Conservation (phyloP, 371 early-diverging fungal genomes). For the Rhizopus sp. region DNA sequence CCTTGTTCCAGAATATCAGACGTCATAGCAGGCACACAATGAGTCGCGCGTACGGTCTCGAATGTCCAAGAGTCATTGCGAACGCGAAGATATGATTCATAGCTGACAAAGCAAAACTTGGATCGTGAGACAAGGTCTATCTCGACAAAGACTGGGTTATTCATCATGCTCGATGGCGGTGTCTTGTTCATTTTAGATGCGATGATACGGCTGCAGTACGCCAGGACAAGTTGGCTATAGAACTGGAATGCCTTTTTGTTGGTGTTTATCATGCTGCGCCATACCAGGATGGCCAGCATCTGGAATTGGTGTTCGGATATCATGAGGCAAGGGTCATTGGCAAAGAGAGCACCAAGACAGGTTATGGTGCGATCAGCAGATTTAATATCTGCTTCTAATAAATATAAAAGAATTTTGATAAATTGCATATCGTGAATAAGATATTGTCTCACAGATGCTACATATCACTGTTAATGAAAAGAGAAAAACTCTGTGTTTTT, state of each 20-base stretch:
- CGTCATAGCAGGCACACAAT: constrained; percentile 27
- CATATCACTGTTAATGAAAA: background rate
- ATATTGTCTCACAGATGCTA: constrained; percentile 36
- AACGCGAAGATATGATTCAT: constrained; percentile 33
- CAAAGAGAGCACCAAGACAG: constrained; percentile 38
- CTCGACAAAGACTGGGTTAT: constrained; percentile 29
- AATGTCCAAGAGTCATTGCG: constrained; percentile 71
- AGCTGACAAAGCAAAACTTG: constrained; percentile 37
- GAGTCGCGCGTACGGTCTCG: constrained; percentile 59
- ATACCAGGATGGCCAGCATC: constrained; percentile 29
- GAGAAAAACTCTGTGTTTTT: background rate
- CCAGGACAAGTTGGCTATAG: constrained; percentile 37
- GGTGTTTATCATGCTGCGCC: constrained; percentile 26
- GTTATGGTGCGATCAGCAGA: constrained; percentile 34
- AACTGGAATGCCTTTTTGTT: constrained; percentile 32
- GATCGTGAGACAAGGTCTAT: constrained; percentile 35
- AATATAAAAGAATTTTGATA: constrained; percentile 37
- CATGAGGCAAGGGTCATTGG: background rate
- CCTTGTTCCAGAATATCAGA: background rate
- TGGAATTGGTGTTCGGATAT: constrained; percentile 31
- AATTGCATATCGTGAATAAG: constrained; percentile 35
- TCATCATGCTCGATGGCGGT: background rate
- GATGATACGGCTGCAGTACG: constrained; percentile 29
- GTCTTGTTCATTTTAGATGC: background rate
- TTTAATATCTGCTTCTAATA: constrained; percentile 33